Percentiles rank a stretch among this genome's conserved stretches.
Conservation (phyloP, 371 early-diverging fungal genomes). For the Apophysomyces sp. region DNA sequence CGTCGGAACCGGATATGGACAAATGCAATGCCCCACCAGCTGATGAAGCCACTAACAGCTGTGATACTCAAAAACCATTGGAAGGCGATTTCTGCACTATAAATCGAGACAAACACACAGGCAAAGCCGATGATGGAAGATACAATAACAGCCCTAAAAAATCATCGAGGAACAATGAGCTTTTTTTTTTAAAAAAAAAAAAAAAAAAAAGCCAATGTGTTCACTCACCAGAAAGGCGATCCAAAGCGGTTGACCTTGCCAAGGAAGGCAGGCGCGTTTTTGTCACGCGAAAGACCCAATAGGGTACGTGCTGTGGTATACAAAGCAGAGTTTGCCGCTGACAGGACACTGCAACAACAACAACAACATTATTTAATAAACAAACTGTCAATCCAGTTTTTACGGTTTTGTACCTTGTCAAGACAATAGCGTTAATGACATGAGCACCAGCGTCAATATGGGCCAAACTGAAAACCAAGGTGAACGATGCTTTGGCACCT, state of each 20-base stretch:
- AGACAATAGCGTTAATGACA: conserved; percentile 70
- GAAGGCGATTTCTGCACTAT: conserved; percentile 62
- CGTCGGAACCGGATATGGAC: conserved; percentile 83
- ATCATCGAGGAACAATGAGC: not conserved
- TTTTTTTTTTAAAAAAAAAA: not conserved
- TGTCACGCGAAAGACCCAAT: conserved; percentile 62
- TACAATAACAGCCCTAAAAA: conserved; percentile 41
- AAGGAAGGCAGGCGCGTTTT: conserved; percentile 63
- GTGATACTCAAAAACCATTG: conserved; percentile 72
- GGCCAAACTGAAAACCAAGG: conserved; percentile 62
- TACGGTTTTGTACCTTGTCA: conserved; percentile 32
- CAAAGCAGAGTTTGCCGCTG: conserved; percentile 71
- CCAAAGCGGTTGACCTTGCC: conserved; percentile 52
- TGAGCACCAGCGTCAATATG: conserved; percentile 64
- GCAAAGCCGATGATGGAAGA: conserved; percentile 60
- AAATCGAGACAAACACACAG: conserved; percentile 52
- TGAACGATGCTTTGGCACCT: conserved; percentile 66
- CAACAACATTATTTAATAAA: not conserved
- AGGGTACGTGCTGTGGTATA: conserved; percentile 70
- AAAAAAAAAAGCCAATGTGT: not conserved
- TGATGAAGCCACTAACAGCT: conserved; percentile 73
- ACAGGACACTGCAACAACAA: conserved; percentile 48
- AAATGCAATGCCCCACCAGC: conserved; percentile 73
- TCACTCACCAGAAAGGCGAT: conserved; percentile 45
- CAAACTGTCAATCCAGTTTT: not conserved